Evolutionary conservation across 169 alveolate genomes (phyloP).

Genomic region (Plasmodium vinckei): DNA sequence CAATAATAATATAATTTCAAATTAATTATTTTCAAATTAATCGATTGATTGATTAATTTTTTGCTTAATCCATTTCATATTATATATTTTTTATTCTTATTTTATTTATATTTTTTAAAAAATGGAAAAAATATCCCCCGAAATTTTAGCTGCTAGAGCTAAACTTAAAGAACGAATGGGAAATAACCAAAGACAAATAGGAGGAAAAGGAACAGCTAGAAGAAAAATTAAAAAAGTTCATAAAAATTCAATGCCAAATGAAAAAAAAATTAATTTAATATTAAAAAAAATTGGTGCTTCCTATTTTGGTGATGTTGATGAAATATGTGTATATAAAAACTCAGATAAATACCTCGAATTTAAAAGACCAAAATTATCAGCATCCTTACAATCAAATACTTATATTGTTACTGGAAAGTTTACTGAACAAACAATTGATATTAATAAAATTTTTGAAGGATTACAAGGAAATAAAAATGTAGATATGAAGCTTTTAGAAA

Average conservation of each 20-base stretch:
- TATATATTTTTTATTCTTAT: not conserved
- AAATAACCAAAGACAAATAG: slow-evolving; percentile 92
- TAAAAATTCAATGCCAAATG: slow-evolving; percentile 92
- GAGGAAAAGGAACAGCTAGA: slow-evolving; percentile 97
- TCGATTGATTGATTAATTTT: not conserved
- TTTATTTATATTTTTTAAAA: slow-evolving; percentile 3
- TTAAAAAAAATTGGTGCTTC: slow-evolving; percentile 95
- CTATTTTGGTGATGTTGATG: slow-evolving; percentile 95
- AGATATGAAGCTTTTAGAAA: slow-evolving; percentile 80
- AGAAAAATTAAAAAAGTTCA: slow-evolving; percentile 94
- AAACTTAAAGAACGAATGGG: slow-evolving; percentile 94
- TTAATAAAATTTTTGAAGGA: slow-evolving; percentile 86
- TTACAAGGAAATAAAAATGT: slow-evolving; percentile 83
- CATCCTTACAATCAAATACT: slow-evolving; percentile 95
- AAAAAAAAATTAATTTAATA: slow-evolving; percentile 92
- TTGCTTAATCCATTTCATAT: not conserved
- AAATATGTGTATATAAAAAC: slow-evolving; percentile 95
- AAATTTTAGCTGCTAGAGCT: slow-evolving; percentile 94
- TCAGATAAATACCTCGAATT: slow-evolving; percentile 95
- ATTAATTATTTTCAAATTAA: not conserved
- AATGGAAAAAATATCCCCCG: slow-evolving; percentile 88
- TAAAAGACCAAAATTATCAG: slow-evolving; percentile 94
- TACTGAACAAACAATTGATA: slow-evolving; percentile 91
- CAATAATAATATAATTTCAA: too few species aligned
- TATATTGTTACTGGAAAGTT: slow-evolving; percentile 94